Conservation (phyloP, 2,329 filamentous ascomycete genomes). For the Xylariales sp. region DNA sequence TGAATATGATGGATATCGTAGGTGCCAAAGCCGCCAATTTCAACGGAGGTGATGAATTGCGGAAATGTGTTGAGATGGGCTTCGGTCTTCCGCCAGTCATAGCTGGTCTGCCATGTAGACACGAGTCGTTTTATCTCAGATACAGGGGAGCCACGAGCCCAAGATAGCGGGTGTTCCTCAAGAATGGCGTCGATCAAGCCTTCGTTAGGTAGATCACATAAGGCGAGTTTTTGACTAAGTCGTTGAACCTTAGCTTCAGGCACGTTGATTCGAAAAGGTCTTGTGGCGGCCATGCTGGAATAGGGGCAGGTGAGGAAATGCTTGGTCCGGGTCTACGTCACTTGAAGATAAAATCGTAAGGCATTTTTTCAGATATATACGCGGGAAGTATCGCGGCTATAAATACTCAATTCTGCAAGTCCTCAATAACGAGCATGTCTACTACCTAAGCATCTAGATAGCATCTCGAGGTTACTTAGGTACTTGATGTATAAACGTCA, state of each 20-base stretch:
- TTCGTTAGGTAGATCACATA: constrained; percentile 18
- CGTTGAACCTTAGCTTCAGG: constrained; percentile 13
- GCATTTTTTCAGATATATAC: background rate
- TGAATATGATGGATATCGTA: constrained; percentile 74
- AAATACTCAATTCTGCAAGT: background rate
- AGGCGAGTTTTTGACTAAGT: constrained; percentile 24
- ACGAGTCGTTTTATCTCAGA: constrained; percentile 52
- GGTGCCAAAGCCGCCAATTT: constrained; percentile 67
- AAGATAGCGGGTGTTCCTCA: constrained; percentile 38
- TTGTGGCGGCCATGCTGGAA: constrained; percentile 16
- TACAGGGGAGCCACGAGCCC: constrained; percentile 49
- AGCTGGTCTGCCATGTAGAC: constrained; percentile 57
- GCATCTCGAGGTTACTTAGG: background rate
- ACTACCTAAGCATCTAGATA: background rate
- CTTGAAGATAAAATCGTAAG: background rate
- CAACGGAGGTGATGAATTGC: constrained; percentile 65
- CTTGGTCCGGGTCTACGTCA: background rate
- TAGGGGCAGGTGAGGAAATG: too few relatives aligned
- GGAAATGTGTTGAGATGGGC: constrained; percentile 67
- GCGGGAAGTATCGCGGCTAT: background rate
- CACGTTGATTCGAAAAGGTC: constrained; percentile 19
- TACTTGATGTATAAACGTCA: background rate
- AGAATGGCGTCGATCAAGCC: too few relatives aligned
- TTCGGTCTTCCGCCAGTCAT: constrained; percentile 71
- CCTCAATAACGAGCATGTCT: background rate